Conservation (phyloP, 768 basidiomycete species). For the Tephrocybe sp. region DNA sequence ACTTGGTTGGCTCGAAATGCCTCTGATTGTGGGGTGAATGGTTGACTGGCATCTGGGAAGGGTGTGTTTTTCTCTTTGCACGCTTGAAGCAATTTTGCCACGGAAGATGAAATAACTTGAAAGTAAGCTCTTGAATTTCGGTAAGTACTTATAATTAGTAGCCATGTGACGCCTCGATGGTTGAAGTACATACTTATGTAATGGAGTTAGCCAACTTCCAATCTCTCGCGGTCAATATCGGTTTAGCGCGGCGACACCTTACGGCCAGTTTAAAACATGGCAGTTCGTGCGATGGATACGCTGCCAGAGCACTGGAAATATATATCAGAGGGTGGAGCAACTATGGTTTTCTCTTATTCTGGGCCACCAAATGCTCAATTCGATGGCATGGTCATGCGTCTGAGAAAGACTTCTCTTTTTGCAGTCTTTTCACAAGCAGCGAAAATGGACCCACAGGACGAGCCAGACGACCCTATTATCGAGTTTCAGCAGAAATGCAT, state of each 20-base stretch:
- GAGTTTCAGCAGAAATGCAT: slow-evolving; percentile 69
- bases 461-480: slow-evolving; percentile 38
- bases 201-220: no score
- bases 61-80: slow-evolving; percentile 19
- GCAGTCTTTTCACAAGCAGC: neutral
- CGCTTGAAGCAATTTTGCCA: slow-evolving; percentile 24
- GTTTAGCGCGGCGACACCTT: no score
- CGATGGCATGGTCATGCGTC: slow-evolving; percentile 68
- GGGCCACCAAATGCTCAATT: slow-evolving; percentile 55
- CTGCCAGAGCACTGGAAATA: slow-evolving; percentile 71
- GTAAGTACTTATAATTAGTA: no score
- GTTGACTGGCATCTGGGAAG: slow-evolving; percentile 26
- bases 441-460: slow-evolving; percentile 16
- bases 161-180: no score
- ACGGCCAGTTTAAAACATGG: no score
- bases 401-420: slow-evolving; percentile 56
- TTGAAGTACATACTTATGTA: no score
- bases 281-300: slow-evolving; percentile 31
- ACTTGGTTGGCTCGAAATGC: slow-evolving; percentile 26
- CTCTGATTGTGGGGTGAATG: slow-evolving; percentile 28
- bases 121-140: slow-evolving; percentile 17
- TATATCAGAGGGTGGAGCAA: slow-evolving; percentile 90
- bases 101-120: slow-evolving; percentile 19
- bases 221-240: no score
- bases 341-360: slow-evolving; percentile 82